Evolutionary conservation across 140 eudicot genomes (phyloP).

Genomic region (Bidens hawaiensis): DNA sequence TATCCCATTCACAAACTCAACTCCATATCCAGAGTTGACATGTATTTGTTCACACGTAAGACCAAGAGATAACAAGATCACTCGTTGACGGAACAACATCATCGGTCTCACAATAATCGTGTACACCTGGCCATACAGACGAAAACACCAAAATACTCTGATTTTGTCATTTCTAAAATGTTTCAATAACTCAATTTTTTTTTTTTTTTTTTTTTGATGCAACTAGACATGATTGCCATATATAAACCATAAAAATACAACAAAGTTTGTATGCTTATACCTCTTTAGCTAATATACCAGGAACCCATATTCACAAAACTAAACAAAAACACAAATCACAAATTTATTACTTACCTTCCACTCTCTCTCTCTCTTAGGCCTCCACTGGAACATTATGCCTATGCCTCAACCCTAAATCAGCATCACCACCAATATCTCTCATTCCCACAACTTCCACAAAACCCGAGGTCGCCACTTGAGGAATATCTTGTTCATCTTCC

Average conservation of each 20-base stretch:
- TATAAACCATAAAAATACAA: neutral
- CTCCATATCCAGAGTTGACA: too few relatives aligned
- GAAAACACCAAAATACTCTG: too few relatives aligned
- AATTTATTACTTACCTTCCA: neutral
- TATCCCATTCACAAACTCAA: too few relatives aligned
- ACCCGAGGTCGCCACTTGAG: slow-evolving; percentile 14
- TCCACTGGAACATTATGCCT: slow-evolving; percentile 40
- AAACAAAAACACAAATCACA: neutral
- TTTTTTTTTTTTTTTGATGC: too few relatives aligned
- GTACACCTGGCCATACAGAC: too few relatives aligned
- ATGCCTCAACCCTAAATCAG: slow-evolving; percentile 50
- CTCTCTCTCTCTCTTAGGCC: slow-evolving; percentile 22
- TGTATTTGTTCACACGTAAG: too few relatives aligned
- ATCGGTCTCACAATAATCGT: too few relatives aligned
- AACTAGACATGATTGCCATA: neutral
- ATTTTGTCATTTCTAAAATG: too few relatives aligned
- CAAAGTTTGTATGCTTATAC: slow-evolving; percentile 11
- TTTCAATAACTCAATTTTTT: too few relatives aligned
- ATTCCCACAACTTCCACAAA: neutral
- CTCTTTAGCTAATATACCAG: slow-evolving; percentile 13
- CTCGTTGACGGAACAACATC: too few relatives aligned
- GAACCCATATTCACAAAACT: slow-evolving; percentile 29
- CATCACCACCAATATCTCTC: slow-evolving; percentile 18
- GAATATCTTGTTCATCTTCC: slow-evolving; percentile 34
- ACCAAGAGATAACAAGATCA: too few relatives aligned